Evolutionary conservation across 2,329 filamentous ascomycete species (phyloP).

Genomic region (Xylaria multiplex): DNA sequence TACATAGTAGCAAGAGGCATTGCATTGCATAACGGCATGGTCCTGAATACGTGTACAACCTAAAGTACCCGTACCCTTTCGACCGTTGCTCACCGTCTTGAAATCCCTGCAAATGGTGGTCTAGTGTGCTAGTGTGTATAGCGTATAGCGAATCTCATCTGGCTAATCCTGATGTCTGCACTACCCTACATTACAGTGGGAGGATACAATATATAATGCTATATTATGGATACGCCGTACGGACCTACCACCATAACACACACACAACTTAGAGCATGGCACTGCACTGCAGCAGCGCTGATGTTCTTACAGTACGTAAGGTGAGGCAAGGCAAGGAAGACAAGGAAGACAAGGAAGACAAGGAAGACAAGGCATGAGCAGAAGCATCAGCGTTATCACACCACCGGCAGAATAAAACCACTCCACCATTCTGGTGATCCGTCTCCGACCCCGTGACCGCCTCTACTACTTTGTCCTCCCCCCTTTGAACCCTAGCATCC

Average conservation of each 20-base stretch:
- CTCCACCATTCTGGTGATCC: constrained; percentile 34
- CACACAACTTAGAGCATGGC: not conserved
- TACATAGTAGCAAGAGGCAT: constrained; percentile 23
- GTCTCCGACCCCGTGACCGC: constrained; percentile 35
- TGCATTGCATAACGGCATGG: constrained; percentile 32
- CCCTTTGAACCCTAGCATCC: constrained; percentile 25
- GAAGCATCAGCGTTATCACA: constrained; percentile 21
- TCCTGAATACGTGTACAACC: constrained; percentile 33
- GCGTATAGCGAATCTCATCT: constrained; percentile 26
- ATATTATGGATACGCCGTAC: not conserved
- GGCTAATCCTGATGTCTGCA: constrained; percentile 5
- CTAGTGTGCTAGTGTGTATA: constrained; percentile 22
- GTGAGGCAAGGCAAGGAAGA: not conserved
- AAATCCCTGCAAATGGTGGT: constrained; percentile 27
- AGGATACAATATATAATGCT: not conserved
- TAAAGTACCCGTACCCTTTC: constrained; percentile 28
- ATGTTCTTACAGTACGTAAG: constrained; percentile 9
- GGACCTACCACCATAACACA: not conserved
- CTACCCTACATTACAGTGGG: not conserved
- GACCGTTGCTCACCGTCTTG: constrained; percentile 28
- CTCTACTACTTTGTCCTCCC: constrained; percentile 9
- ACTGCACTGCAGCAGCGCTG: constrained; percentile 11
- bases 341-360: too few relatives aligned
- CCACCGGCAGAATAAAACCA: constrained; percentile 28
- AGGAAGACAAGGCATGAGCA: not conserved